Conservation (phyloP, 371 early-diverging fungal species). For the Mortierella sp. region DNA sequence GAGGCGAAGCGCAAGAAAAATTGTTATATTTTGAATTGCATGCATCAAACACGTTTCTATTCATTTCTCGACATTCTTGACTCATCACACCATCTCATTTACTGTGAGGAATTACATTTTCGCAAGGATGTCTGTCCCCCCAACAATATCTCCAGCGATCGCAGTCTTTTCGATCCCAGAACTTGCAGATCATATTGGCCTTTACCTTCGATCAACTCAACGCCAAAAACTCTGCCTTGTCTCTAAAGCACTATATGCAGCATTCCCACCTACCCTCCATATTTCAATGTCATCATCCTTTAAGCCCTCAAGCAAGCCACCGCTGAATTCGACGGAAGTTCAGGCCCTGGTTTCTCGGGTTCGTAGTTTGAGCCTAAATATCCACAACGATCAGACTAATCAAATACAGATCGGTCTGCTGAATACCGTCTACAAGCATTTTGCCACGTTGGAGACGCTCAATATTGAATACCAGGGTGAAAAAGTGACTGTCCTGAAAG, state of each 20-base stretch:
- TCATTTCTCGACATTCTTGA: no score
- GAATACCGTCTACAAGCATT: constrained; percentile 6
- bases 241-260: constrained; percentile 11
- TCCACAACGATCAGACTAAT: not conserved
- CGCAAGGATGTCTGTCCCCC: no score
- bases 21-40: no score
- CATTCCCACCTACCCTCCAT: constrained; percentile 6
- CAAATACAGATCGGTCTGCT: not conserved
- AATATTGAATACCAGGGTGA: constrained; percentile 16
- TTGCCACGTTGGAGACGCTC: not conserved
- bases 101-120: no score
- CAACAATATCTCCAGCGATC: no score
- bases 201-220: constrained; percentile 18
- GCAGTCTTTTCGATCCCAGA: constrained; percentile 39
- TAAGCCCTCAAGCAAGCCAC: no score
- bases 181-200: constrained; percentile 7
- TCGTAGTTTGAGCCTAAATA: constrained; percentile 2
- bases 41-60: no score
- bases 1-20: no score
- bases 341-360: not conserved
- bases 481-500: constrained; percentile 3
- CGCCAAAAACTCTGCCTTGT: constrained; percentile 9
- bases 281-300: constrained; percentile 10
- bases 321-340: not conserved
- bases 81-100: no score